A percentile compares a stretch with the other conserved stretches of the same genome.
phyloP scores from a whole-genome alignment of 306 rosid species.

The Prunus kanzakura region DNA sequence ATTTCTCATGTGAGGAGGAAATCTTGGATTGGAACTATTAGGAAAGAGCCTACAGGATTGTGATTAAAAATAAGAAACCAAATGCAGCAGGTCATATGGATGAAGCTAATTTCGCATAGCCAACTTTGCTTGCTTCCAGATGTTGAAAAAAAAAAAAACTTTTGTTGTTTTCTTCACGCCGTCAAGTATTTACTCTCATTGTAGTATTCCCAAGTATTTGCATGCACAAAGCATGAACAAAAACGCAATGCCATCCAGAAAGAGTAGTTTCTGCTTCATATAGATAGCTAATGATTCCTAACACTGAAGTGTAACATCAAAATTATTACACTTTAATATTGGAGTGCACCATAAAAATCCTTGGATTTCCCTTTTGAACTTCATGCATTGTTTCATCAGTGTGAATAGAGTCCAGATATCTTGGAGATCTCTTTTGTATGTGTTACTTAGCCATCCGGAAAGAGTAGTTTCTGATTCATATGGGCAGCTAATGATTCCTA shows the following conservation, averaged over 20 bases:
- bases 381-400: not conserved
- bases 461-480: not conserved
- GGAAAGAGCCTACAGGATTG: not conserved
- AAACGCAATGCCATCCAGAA: not conserved
- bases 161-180: not conserved
- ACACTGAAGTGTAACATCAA: not conserved
- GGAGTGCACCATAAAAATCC: not conserved
- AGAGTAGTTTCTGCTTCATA: not conserved
- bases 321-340: not conserved
- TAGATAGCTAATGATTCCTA: not conserved
- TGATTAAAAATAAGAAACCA: not conserved
- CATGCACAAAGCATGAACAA: not conserved
- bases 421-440: not conserved
- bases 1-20: not conserved
- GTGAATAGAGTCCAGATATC: not conserved
- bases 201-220: not conserved
- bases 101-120: not conserved
- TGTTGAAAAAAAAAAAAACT: not conserved
- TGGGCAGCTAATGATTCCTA: not conserved
- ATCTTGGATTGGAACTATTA: not conserved
- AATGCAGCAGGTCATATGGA: not conserved
- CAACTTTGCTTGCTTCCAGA: not conserved
- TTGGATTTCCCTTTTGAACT: not conserved
- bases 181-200: not conserved
- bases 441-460: not conserved